A percentile compares a stretch with the other conserved stretches of the same genome.
Conservation (phyloP, 345 rosid genomes). For the Gossypium ekmanianum region DNA sequence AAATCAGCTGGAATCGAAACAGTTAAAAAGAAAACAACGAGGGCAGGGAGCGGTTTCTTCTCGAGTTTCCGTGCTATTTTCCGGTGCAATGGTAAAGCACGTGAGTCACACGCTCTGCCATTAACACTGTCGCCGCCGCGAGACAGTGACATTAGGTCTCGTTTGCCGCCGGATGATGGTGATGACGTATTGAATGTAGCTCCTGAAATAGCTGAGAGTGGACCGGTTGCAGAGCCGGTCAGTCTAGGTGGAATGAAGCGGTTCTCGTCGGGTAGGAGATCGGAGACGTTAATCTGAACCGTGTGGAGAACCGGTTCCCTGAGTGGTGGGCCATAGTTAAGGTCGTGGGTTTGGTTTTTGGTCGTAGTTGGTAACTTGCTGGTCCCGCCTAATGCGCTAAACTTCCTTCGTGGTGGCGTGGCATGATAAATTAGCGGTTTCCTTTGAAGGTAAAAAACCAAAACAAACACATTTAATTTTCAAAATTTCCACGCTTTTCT, state of each 20-base stretch:
- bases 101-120: slow-evolving; percentile 16
- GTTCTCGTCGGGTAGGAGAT: slow-evolving; percentile 61
- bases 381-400: not conserved
- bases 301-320: not conserved
- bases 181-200: slow-evolving; percentile 18
- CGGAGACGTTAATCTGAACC: slow-evolving; percentile 35
- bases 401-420: not conserved
- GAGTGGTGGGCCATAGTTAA: slow-evolving; percentile 19
- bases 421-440: not conserved
- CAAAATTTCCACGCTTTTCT: not conserved
- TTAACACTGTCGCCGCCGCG: slow-evolving; percentile 19
- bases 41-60: slow-evolving; percentile 37
- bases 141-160: slow-evolving; percentile 48
- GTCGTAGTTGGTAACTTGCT: slow-evolving; percentile 21
- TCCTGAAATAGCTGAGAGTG: slow-evolving; percentile 26
- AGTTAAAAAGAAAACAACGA: slow-evolving; percentile 28
- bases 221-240: slow-evolving; percentile 35
- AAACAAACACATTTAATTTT: not conserved
- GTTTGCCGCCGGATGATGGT: slow-evolving; percentile 39
- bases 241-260: slow-evolving; percentile 54
- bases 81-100: slow-evolving; percentile 22
- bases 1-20: slow-evolving; percentile 25
- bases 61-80: slow-evolving; percentile 49
- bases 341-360: not conserved
- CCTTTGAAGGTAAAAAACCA: not conserved